These are phyloP conservation scores for Calonectria fujianensis DNA, from an alignment of 2,329 filamentous ascomycete genomes.

Conservation along the genomic window DNA sequence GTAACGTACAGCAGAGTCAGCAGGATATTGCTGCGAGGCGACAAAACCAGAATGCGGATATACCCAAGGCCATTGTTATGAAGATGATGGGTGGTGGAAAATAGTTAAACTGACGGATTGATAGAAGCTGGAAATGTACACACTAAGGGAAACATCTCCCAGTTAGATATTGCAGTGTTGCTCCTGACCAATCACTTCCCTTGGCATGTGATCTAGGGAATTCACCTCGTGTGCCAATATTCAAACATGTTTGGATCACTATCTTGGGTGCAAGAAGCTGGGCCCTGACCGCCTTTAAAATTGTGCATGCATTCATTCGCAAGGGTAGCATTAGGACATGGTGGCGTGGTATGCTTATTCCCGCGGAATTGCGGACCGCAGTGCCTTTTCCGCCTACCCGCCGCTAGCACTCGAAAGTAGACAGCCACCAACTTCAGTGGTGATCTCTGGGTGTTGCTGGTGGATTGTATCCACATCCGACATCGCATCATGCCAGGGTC, in stretches of 20 bases:
- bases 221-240: too few relatives aligned
- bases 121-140: neutral
- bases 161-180: neutral
- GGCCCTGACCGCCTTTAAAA: neutral
- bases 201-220: neutral
- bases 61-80: conserved; percentile 3
- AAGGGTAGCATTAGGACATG: neutral
- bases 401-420: neutral
- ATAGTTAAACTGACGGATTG: neutral
- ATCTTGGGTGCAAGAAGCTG: too few relatives aligned
- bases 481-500: conserved; percentile 20
- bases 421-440: conserved; percentile 6
- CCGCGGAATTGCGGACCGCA: neutral
- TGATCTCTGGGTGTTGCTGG: neutral
- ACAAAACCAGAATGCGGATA: neutral
- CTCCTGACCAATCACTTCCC: neutral
- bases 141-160: too few relatives aligned
- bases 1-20: neutral
- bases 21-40: conserved; percentile 3
- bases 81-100: conserved; percentile 1
- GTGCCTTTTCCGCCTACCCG: conserved; percentile 8
- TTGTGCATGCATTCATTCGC: neutral
- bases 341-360: conserved; percentile 15
- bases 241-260: too few relatives aligned
- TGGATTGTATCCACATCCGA: conserved; percentile 22